Evolutionary conservation across 2,329 filamentous ascomycete genomes (phyloP), one percentile per base, ranked within the genome.

Genomic region (Aspergillus brasiliensis): DNA sequence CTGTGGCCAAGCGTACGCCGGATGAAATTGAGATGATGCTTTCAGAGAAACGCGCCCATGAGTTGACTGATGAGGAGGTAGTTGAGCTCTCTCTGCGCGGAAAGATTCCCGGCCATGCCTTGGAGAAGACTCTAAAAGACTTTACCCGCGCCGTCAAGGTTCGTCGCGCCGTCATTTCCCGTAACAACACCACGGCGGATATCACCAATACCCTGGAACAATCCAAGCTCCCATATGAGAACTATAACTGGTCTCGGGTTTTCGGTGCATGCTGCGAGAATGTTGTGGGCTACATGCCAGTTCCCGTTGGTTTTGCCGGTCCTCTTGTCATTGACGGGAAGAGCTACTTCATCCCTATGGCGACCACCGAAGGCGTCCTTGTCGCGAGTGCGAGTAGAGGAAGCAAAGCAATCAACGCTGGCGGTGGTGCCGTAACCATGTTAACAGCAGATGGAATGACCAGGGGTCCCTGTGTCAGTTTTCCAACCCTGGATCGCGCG

Each of bases 241-340:
- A 92, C 77, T 99, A 96, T 81, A 94, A 98, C 82, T 99, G 96
- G 82, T 91, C 94, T 64, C 90, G 93, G 61, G 95, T 99, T 44
- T 89, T 96, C 67, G 95, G 95, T 49, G 95, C 95, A 61, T 99
- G 95, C 83, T 99, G 95, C 76, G 95, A 99, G 79, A 99, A 99
- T 70, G 95, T 99, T 55, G 90, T 99, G 71, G 95, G 95, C 65
- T 98, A 96, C 74, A 84, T 98, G 79, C 95, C 95, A 11, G 82
- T 99, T 10, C 95, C 95, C 42, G 85, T 99, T 48, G 95, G 95
- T 80, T 92, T 99, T 65, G 95, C 95, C 55, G 95, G 95, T 3
- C 95, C 95, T 27, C 83, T 99, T 53, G 89, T 92, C 31, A 94
- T 99, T 67, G 95, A 99, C 69, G 95, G 95, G 21, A 89, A 94